Percentiles rank a stretch among this genome's conserved stretches.
These are phyloP conservation scores for Alternaria sp. DNA, from an alignment of 2,329 filamentous ascomycete species.

Conservation along the genomic window DNA sequence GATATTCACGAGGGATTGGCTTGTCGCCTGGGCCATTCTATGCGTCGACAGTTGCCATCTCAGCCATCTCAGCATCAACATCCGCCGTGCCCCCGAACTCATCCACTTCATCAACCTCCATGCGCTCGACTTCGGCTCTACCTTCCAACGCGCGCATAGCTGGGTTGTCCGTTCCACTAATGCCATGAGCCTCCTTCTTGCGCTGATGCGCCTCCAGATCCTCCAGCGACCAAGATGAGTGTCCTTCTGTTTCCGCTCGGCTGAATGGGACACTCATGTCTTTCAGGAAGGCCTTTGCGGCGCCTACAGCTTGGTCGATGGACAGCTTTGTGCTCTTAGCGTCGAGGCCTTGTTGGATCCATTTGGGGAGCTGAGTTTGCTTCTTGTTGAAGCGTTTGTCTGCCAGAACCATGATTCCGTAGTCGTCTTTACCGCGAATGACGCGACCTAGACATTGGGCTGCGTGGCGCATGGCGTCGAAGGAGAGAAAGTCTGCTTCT, in stretches of 20 bases:
- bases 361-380: slow-evolving; percentile 86
- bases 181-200: slow-evolving; percentile 72
- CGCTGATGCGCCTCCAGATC: slow-evolving; percentile 81
- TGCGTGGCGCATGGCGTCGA: slow-evolving; percentile 99
- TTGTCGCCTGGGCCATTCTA: neutral
- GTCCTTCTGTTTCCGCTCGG: slow-evolving; percentile 82
- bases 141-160: slow-evolving; percentile 47
- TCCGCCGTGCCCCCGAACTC: slow-evolving; percentile 43
- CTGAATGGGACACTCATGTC: slow-evolving; percentile 92
- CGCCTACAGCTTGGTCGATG: slow-evolving; percentile 92
- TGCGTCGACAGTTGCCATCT: slow-evolving; percentile 24
- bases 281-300: slow-evolving; percentile 85
- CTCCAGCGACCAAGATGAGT: slow-evolving; percentile 86
- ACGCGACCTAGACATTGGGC: slow-evolving; percentile 96
- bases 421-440: slow-evolving; percentile 94
- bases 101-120: slow-evolving; percentile 31
- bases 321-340: slow-evolving; percentile 89
- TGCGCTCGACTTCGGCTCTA: slow-evolving; percentile 29
- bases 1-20: neutral
- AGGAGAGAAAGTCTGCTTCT: slow-evolving; percentile 96
- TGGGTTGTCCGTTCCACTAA: slow-evolving; percentile 64
- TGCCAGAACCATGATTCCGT: slow-evolving; percentile 98
- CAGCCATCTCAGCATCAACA: slow-evolving; percentile 47
- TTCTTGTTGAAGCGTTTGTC: slow-evolving; percentile 95
- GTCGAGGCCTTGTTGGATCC: slow-evolving; percentile 88